phyloP scores from a whole-genome alignment of 75 land plant species.

The Picea sitchensis region DNA sequence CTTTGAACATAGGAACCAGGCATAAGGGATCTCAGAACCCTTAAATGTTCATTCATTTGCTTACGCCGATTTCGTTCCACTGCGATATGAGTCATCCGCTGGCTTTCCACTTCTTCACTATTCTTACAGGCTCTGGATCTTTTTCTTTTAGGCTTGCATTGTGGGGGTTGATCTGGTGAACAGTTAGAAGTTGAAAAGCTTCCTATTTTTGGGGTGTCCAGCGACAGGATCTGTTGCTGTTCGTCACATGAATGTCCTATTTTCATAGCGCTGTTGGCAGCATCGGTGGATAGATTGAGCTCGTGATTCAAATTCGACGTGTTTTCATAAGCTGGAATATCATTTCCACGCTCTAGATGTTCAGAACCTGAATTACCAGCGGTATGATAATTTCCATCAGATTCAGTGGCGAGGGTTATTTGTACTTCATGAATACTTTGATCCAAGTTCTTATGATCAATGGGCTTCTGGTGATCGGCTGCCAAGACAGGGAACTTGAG shows the following conservation, averaged over 20 bases:
- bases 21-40: constrained; percentile 85
- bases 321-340: constrained; percentile 1
- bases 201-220: not conserved
- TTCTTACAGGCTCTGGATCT: constrained; percentile 53
- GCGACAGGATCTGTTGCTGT: not conserved
- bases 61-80: constrained; percentile 83
- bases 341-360: not conserved
- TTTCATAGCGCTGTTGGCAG: not conserved
- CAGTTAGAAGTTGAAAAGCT: not conserved
- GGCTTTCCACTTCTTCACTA: constrained; percentile 73
- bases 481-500: constrained; percentile 55
- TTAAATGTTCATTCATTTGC: constrained; percentile 93
- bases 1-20: constrained; percentile 86
- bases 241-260: not conserved
- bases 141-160: constrained; percentile 26
- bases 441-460: constrained; percentile 6
- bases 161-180: not conserved
- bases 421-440: not conserved
- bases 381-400: not conserved
- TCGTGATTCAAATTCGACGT: constrained; percentile 6
- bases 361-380: not conserved
- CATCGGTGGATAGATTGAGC: constrained; percentile 8
- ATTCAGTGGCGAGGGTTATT: constrained; percentile 1
- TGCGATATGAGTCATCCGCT: constrained; percentile 81
- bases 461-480: not conserved